Conservation (phyloP, 2,329 filamentous ascomycete species). For the Sordariomycetes sp. region DNA sequence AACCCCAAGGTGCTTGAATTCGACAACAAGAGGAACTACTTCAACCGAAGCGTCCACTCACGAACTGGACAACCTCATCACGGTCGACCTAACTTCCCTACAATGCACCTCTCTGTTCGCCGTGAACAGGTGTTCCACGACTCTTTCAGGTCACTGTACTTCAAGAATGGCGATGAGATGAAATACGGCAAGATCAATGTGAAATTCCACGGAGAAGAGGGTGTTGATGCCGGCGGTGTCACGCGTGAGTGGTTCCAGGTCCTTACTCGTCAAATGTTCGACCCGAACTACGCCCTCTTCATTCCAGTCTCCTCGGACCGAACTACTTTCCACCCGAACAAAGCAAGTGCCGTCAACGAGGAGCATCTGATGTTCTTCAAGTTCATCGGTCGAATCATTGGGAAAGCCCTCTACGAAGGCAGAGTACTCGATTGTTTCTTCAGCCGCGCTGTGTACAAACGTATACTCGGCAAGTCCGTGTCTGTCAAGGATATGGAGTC, state of each 20-base stretch:
- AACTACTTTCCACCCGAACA: slow-evolving; percentile 97
- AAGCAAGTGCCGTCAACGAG: slow-evolving; percentile 84
- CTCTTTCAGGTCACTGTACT: slow-evolving; percentile 96
- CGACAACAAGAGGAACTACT: slow-evolving; percentile 99
- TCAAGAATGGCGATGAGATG: slow-evolving; percentile 93
- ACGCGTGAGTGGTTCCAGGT: slow-evolving; percentile 99
- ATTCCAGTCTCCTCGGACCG: slow-evolving; percentile 93
- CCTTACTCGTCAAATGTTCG: slow-evolving; percentile 95
- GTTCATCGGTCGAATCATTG: slow-evolving; percentile 96
- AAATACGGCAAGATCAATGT: slow-evolving; percentile 99
- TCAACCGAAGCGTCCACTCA: slow-evolving; percentile 82
- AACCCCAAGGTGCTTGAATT: slow-evolving; percentile 99
- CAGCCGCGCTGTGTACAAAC: slow-evolving; percentile 96
- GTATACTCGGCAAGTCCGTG: slow-evolving; percentile 87
- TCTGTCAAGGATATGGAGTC: slow-evolving; percentile 99
- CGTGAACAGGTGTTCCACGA: slow-evolving; percentile 96
- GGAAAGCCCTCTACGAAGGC: slow-evolving; percentile 94
- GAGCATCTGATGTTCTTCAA: slow-evolving; percentile 99
- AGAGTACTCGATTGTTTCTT: slow-evolving; percentile 97
- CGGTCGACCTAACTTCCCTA: slow-evolving; percentile 59
- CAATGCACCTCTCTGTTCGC: slow-evolving; percentile 78
- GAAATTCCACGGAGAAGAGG: slow-evolving; percentile 93
- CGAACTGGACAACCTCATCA: slow-evolving; percentile 47
- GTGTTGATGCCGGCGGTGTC: slow-evolving; percentile 94
- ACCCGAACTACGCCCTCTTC: slow-evolving; percentile 94